These are phyloP conservation scores for Bimuria novae-zelandiae DNA, from an alignment of 2,329 filamentous ascomycete genomes.

Conservation along the genomic window DNA sequence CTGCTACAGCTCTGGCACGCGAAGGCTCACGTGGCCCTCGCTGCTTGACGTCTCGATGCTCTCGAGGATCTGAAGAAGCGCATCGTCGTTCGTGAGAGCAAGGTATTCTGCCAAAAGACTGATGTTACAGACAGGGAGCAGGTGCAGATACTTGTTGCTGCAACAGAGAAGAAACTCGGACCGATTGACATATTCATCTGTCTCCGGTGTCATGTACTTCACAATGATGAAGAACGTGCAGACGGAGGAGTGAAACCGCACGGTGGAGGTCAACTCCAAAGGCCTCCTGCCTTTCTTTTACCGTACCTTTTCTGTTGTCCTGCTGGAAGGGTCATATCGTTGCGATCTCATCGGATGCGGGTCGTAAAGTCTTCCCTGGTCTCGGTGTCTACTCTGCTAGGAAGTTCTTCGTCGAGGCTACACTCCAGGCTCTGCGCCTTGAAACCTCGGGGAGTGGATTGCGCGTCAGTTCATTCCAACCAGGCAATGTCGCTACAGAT, in stretches of 20 bases:
- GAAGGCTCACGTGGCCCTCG: slow-evolving; percentile 76
- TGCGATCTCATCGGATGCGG: slow-evolving; percentile 80
- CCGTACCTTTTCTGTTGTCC: slow-evolving; percentile 71
- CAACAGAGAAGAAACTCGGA: slow-evolving; percentile 66
- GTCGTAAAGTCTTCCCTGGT: slow-evolving; percentile 80
- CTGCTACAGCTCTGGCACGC: slow-evolving; percentile 68
- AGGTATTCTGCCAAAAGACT: slow-evolving; percentile 70
- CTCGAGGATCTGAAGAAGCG: slow-evolving; percentile 69
- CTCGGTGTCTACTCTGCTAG: slow-evolving; percentile 80
- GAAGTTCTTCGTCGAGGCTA: slow-evolving; percentile 86
- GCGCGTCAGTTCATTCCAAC: slow-evolving; percentile 75
- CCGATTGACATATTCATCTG: slow-evolving; percentile 78
- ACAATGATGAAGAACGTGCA: slow-evolving; percentile 82
- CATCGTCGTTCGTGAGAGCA: slow-evolving; percentile 62
- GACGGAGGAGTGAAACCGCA: slow-evolving; percentile 77
- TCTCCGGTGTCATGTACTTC: slow-evolving; percentile 86
- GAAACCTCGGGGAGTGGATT: slow-evolving; percentile 77
- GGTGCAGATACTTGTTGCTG: slow-evolving; percentile 67
- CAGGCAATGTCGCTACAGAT: slow-evolving; percentile 76
- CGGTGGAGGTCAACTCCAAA: slow-evolving; percentile 86
- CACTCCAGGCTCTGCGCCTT: slow-evolving; percentile 73
- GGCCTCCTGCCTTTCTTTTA: slow-evolving; percentile 71
- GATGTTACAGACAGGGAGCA: slow-evolving; percentile 72
- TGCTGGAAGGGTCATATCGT: slow-evolving; percentile 75
- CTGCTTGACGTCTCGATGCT: slow-evolving; percentile 70